Evolutionary conservation across 2,329 filamentous ascomycete species (phyloP).

Genomic region (Venturia carpophila): DNA sequence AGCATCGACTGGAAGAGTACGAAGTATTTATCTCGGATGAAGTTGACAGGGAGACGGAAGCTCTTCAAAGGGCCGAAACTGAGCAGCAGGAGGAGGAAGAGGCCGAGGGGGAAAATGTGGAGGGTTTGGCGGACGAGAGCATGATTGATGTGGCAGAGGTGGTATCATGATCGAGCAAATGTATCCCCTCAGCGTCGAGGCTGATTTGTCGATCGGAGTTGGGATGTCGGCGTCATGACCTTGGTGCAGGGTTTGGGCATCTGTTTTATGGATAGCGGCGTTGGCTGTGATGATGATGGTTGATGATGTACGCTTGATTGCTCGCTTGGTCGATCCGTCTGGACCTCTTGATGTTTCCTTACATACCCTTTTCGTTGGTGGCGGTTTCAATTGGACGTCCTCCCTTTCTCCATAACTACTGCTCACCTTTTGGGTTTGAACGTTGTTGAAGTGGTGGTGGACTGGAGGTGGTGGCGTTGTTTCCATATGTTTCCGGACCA

Average conservation of each 20-base stretch:
- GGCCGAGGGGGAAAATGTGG: not conserved
- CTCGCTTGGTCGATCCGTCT: not conserved
- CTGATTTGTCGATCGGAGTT: not conserved
- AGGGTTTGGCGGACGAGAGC: not conserved
- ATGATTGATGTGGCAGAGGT: not conserved
- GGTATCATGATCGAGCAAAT: not conserved
- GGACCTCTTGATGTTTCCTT: too few species aligned
- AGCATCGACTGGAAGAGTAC: constrained; percentile 87
- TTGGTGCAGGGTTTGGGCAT: too few species aligned
- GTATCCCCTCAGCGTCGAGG: not conserved
- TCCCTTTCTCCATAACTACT: too few species aligned
- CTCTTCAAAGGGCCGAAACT: constrained; percentile 35
- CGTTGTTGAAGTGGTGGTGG: too few species aligned
- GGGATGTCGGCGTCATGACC: too few species aligned
- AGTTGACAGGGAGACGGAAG: constrained; percentile 58
- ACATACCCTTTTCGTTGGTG: too few species aligned
- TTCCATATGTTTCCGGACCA: too few species aligned
- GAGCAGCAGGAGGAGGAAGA: constrained; percentile 27
- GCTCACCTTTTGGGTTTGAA: too few species aligned
- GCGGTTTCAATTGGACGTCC: too few species aligned
- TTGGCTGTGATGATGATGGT: not conserved
- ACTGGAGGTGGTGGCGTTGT: too few species aligned
- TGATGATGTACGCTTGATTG: not conserved
- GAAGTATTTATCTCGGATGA: constrained; percentile 90
- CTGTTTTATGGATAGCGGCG: not conserved